Conservation (phyloP, 768 basidiomycete genomes). For the Kwoniella botswanensis region DNA sequence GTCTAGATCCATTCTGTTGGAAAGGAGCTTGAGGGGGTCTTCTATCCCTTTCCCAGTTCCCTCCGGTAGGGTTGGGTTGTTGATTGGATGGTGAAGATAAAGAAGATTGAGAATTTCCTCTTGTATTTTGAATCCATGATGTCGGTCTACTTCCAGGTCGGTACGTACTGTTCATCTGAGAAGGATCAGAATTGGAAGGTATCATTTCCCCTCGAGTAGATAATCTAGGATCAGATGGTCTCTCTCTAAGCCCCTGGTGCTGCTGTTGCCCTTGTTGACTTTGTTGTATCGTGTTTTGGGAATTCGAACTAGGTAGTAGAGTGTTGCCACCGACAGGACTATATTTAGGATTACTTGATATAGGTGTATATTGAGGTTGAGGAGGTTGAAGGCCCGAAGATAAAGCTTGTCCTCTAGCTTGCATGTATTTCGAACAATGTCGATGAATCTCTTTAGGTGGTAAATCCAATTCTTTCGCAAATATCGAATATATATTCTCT, state of each 20-base stretch:
- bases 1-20: constrained; percentile 19
- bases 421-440: constrained; percentile 88
- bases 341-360: constrained; percentile 9
- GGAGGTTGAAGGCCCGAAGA: constrained; percentile 4
- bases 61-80: not conserved
- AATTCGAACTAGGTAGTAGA: constrained; percentile 15
- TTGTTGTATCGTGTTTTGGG: not conserved
- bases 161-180: not conserved
- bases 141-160: constrained; percentile 20
- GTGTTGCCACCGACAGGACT: not conserved
- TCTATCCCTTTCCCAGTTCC: constrained; percentile 19
- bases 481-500: constrained; percentile 80
- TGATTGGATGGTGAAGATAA: not conserved
- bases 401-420: constrained; percentile 36
- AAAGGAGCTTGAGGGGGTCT: not conserved
- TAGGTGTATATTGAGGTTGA: constrained; percentile 1
- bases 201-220: constrained; percentile 23
- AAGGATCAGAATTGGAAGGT: constrained; percentile 2
- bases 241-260: constrained; percentile 21
- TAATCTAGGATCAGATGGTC: constrained; percentile 33
- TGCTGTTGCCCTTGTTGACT: constrained; percentile 5
- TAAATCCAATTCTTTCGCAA: constrained; percentile 81
- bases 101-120: constrained; percentile 25
- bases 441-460: constrained; percentile 94
- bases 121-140: constrained; percentile 17